Evolutionary conservation across 352 stramenopile genomes (phyloP), one percentile per base, ranked within the genome.

Genomic region (Peronospora destructor): DNA sequence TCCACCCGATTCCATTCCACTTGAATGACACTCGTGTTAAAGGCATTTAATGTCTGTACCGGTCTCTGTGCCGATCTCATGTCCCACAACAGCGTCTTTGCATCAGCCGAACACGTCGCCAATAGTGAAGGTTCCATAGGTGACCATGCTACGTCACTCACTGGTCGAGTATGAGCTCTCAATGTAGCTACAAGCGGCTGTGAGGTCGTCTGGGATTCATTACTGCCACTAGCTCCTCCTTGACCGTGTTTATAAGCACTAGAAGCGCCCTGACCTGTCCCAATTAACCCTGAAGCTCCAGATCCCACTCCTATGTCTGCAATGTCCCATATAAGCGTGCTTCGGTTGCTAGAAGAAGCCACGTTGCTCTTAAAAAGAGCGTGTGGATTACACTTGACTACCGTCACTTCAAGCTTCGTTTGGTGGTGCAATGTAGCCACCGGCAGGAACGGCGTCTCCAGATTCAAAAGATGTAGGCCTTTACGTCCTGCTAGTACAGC

Each of bases 251-350:
- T 56, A 30, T 64, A 60, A 17, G 14, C 30, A 0, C 36, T 14
- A 10, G 48, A 65, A 11, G 53, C 65, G 23, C 38, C 59, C 26
- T 64, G 49, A 21, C 46, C 41, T 2, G 35, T 26, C 11, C 61
- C 61, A 23, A 71, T 59, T 19, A 53, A 60, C n/a, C 49, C 41
- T 3, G 34, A 55, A 28, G 47, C 30, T 17, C 39, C 47, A 3
- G 56, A 50, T 0, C 35, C 50, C 26, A 64, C 54, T 44, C 59
- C 17, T 3, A 44, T 26, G 42, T 59, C 29, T 44, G 52, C 33
- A 34, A 93, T 71, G 50, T 89, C 68, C 82, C 82, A 93, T 29
- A 93, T 76, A 36, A 93, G 71, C 32, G 78, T 87, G 51, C 87
- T 85, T 36, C 82, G 68, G 61, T 91, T 87, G 35, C 77, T 87